A percentile compares a stretch with the other conserved stretches of the same genome.
Evolutionary conservation across 2,329 filamentous ascomycete species (phyloP).

Genomic region (Thielaviopsis cerberus): DNA sequence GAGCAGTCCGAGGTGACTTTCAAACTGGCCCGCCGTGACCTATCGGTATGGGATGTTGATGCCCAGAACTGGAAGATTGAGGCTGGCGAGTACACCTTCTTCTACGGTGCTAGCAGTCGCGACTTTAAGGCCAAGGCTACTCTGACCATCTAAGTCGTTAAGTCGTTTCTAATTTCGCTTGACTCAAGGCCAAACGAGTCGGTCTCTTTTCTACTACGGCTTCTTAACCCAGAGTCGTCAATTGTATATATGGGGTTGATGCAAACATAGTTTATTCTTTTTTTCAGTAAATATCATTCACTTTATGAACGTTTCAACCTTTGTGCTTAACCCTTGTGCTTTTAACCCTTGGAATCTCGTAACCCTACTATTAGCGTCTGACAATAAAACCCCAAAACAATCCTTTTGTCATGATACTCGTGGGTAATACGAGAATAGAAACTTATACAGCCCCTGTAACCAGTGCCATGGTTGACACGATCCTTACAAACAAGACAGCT

Average conservation of each 20-base stretch:
- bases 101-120: conserved; percentile 29
- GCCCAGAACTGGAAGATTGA: conserved; percentile 41
- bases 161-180: neutral
- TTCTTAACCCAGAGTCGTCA: neutral
- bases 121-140: conserved; percentile 17
- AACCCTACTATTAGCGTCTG: neutral
- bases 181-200: too few relatives aligned
- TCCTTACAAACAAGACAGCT: too few relatives aligned
- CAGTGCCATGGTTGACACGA: too few relatives aligned
- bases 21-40: conserved; percentile 39
- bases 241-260: neutral
- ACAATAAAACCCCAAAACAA: too few relatives aligned
- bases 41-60: conserved; percentile 46
- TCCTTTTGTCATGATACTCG: too few relatives aligned
- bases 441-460: too few relatives aligned
- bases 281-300: neutral
- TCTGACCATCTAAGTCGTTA: neutral
- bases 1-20: conserved; percentile 29
- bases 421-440: too few relatives aligned
- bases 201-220: too few relatives aligned
- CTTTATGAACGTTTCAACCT: too few relatives aligned
- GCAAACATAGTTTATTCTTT: neutral
- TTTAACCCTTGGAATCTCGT: too few relatives aligned
- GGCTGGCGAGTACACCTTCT: conserved; percentile 25
- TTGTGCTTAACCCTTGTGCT: too few relatives aligned